A percentile compares a stretch with the other conserved stretches of the same genome.
These are phyloP conservation scores for Eucalyptus fibrosa DNA, from an alignment of 345 rosid genomes.

Conservation along the genomic window DNA sequence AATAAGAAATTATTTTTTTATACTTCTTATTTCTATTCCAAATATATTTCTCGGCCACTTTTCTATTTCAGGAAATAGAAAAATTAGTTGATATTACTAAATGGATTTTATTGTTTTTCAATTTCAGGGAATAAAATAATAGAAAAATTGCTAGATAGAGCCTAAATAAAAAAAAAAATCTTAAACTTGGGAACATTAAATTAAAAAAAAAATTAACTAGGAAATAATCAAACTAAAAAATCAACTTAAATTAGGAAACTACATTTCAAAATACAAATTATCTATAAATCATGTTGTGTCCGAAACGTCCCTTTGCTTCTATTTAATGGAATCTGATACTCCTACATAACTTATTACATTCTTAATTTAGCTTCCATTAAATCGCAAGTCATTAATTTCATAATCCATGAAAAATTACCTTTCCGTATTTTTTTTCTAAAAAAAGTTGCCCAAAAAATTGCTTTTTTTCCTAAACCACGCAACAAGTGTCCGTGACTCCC, in stretches of 20 bases:
- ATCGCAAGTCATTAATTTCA: neutral
- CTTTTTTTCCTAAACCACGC: neutral
- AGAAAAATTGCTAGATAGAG: too few species aligned
- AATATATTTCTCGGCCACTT: too few species aligned
- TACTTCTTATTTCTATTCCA: rapidly evolving
- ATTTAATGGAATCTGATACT: neutral
- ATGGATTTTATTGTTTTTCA: too few species aligned
- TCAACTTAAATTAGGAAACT: neutral
- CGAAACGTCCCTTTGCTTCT: neutral
- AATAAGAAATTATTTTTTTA: too few species aligned
- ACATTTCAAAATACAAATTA: neutral
- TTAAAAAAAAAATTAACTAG: too few species aligned
- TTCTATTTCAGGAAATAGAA: too few species aligned
- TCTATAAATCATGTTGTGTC: neutral
- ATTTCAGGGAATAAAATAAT: too few species aligned
- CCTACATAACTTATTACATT: too few species aligned
- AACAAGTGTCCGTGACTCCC: neutral
- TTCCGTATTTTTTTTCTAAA: too few species aligned
- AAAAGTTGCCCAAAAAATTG: too few species aligned
- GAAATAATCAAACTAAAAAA: neutral
- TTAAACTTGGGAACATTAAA: neutral
- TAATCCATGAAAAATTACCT: neutral
- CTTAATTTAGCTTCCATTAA: neutral
- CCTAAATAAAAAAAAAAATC: too few species aligned
- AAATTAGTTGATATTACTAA: too few species aligned